Evolutionary conservation across 2,329 filamentous ascomycete species (phyloP).

Genomic region (Dactylellina drechsleri): DNA sequence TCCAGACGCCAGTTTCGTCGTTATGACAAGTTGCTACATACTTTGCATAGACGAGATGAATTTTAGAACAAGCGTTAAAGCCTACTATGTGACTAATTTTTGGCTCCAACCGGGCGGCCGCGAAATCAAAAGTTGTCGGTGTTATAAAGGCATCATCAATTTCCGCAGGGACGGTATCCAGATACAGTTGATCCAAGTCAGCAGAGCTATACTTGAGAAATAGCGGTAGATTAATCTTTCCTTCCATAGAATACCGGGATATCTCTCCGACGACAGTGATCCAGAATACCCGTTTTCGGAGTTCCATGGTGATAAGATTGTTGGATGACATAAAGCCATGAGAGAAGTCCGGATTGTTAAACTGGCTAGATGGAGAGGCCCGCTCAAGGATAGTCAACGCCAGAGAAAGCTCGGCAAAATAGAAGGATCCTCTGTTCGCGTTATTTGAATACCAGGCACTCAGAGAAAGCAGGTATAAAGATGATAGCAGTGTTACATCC

Average conservation of each 20-base stretch:
- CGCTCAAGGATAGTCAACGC: constrained; percentile 50
- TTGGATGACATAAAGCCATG: constrained; percentile 53
- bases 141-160: constrained; percentile 52
- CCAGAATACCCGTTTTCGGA: constrained; percentile 54
- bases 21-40: constrained; percentile 50
- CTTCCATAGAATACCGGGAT: constrained; percentile 54
- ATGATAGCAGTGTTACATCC: constrained; percentile 43
- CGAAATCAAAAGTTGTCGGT: constrained; percentile 45
- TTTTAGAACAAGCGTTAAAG: constrained; percentile 54
- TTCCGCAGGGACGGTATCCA: constrained; percentile 44
- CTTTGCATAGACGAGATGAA: constrained; percentile 52
- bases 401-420: constrained; percentile 48
- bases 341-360: constrained; percentile 53
- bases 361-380: constrained; percentile 48
- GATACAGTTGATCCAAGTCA: constrained; percentile 45
- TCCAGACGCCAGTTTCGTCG: constrained; percentile 53
- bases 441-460: constrained; percentile 53
- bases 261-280: constrained; percentile 54
- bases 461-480: constrained; percentile 48
- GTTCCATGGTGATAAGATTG: constrained; percentile 50
- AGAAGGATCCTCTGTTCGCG: constrained; percentile 40
- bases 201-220: constrained; percentile 50
- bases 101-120: constrained; percentile 34
- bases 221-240: constrained; percentile 48
- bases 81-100: constrained; percentile 48